Percentiles rank a stretch among this genome's conserved stretches.
Evolutionary conservation across 108 stramenopile species (phyloP).

Genomic region (Nannochloropsis oceanica): DNA sequence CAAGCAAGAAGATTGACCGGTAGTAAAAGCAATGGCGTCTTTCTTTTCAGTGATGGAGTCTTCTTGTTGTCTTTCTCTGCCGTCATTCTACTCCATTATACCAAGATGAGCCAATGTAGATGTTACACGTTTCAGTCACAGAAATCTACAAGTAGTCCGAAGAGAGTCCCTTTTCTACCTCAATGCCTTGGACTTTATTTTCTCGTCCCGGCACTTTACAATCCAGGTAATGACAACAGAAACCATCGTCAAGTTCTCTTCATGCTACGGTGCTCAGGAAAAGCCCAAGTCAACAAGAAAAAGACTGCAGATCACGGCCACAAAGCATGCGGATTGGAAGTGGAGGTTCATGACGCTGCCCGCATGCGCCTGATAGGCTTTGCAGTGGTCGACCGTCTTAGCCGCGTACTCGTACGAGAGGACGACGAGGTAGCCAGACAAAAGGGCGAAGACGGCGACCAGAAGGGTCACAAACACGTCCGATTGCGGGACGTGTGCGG

Average conservation of each 20-base stretch:
- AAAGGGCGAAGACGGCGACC: not conserved
- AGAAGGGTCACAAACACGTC: not conserved
- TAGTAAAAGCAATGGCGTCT: too few species aligned
- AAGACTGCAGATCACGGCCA: not conserved
- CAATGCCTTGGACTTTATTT: too few species aligned
- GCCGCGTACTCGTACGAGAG: not conserved
- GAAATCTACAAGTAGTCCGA: too few species aligned
- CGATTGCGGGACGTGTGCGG: not conserved
- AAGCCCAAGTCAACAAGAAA: not conserved
- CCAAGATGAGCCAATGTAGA: too few species aligned
- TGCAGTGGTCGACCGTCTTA: not conserved
- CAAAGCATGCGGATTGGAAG: not conserved
- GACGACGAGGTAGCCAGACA: not conserved
- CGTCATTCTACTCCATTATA: too few species aligned
- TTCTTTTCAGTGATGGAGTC: too few species aligned
- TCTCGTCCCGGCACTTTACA: not conserved
- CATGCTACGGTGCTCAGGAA: not conserved
- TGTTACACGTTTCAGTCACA: too few species aligned
- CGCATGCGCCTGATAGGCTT: not conserved
- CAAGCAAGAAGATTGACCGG: too few species aligned
- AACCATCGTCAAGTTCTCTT: too few species aligned
- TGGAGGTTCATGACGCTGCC: not conserved
- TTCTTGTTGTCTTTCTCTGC: too few species aligned
- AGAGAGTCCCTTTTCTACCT: too few species aligned
- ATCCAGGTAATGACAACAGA: not conserved